A percentile compares a stretch with the other conserved stretches of the same genome.
phyloP scores from a whole-genome alignment of 1,284 basidiomycete species.

The Trichosporon coremiiforme region DNA sequence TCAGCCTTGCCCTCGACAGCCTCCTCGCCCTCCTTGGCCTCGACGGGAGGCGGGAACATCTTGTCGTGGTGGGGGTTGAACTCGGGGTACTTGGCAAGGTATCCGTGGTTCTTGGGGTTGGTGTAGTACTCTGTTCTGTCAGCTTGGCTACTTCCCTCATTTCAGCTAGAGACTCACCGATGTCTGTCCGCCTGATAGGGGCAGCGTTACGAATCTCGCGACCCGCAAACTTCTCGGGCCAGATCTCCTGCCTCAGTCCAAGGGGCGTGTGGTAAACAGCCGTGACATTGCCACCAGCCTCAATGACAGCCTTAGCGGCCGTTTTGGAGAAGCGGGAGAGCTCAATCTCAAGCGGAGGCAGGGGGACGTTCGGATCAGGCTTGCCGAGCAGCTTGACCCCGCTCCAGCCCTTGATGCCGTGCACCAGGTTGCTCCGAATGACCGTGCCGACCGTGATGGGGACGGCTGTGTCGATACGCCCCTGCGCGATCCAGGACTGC shows the following conservation, averaged over 20 bases:
- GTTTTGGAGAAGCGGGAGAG: slow-evolving; percentile 83
- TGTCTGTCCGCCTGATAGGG: slow-evolving; percentile 81
- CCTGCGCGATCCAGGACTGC: slow-evolving; percentile 87
- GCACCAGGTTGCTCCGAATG: slow-evolving; percentile 82
- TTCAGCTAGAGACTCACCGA: slow-evolving; percentile 63
- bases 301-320: slow-evolving; percentile 83
- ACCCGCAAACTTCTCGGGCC: slow-evolving; percentile 61
- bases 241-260: slow-evolving; percentile 76
- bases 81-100: slow-evolving; percentile 44
- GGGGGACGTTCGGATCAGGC: slow-evolving; percentile 60
- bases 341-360: slow-evolving; percentile 73
- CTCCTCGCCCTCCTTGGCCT: no score
- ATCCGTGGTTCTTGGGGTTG: slow-evolving; percentile 55
- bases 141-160: background rate
- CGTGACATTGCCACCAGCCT: slow-evolving; percentile 76
- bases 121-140: slow-evolving; percentile 54
- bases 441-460: slow-evolving; percentile 89
- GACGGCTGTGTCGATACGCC: slow-evolving; percentile 72
- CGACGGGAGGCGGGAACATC: slow-evolving; percentile 1
- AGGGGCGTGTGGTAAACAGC: slow-evolving; percentile 92
- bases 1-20: slow-evolving; percentile 16
- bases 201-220: slow-evolving; percentile 68
- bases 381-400: slow-evolving; percentile 89
- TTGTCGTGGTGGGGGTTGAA: slow-evolving; percentile 22
- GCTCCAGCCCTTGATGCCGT: slow-evolving; percentile 70